Evolutionary conservation across 768 basidiomycete genomes (phyloP).

Genomic region (Strobilomyces dryophilus): DNA sequence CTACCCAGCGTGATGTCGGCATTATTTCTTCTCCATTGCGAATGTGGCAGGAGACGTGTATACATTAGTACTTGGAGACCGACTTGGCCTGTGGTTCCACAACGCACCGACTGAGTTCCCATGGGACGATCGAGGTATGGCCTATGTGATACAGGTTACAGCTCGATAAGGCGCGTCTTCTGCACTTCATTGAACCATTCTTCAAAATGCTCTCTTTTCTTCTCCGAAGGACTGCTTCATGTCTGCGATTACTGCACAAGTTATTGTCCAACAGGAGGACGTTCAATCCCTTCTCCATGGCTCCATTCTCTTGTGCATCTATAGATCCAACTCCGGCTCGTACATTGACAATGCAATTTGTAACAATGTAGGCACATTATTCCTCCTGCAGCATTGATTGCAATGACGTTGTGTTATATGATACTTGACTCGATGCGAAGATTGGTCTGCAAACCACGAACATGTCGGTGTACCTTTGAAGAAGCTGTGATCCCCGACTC

Average conservation of each 20-base stretch:
- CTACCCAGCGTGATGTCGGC: conserved; percentile 6
- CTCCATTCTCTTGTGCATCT: too few species aligned
- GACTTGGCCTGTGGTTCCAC: not conserved
- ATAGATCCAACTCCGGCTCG: too few species aligned
- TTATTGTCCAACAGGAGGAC: not conserved
- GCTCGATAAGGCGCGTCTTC: conserved; percentile 36
- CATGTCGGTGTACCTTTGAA: too few species aligned
- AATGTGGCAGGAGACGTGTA: conserved; percentile 3
- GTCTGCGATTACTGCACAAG: conserved; percentile 58
- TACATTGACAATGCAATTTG: too few species aligned
- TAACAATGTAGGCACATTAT: too few species aligned
- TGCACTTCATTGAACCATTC: conserved; percentile 49
- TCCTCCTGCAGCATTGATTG: too few species aligned
- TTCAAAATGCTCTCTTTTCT: conserved; percentile 62
- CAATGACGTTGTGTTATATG: too few species aligned
- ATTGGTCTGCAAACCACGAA: too few species aligned
- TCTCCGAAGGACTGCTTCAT: conserved; percentile 58
- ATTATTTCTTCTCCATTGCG: not conserved
- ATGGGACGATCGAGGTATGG: conserved; percentile 1
- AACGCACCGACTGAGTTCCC: not conserved
- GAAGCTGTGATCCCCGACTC: too few species aligned
- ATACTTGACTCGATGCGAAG: too few species aligned
- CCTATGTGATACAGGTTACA: not conserved
- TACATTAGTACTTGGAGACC: conserved; percentile 15
- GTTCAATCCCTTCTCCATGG: not conserved